Evolutionary conservation across 129 eudicot genomes (phyloP).

Genomic region (Flaveria linearis): DNA sequence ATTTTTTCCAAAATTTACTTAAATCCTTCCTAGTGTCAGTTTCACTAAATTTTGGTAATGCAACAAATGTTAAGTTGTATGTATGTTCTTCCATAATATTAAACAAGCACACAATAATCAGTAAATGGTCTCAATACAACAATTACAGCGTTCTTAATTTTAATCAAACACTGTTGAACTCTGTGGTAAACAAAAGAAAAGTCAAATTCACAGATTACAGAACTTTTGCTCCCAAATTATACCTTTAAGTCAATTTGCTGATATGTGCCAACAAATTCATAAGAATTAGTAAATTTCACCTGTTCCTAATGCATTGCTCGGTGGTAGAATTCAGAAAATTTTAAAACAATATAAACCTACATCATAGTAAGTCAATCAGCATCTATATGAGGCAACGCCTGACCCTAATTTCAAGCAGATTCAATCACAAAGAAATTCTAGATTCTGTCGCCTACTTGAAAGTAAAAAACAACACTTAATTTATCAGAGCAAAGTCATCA

Average conservation of each 20-base stretch:
- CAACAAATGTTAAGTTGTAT: constrained; percentile 11
- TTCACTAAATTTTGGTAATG: background rate
- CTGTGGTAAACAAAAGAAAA: background rate
- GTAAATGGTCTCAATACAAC: background rate
- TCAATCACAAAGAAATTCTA: background rate
- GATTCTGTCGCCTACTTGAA: constrained; percentile 8
- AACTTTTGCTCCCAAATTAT: no score
- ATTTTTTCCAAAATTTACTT: background rate
- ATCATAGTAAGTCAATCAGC: background rate
- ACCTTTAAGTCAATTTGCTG: no score
- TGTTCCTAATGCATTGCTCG: background rate
- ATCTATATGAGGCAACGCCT: constrained; percentile 25
- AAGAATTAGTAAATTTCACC: background rate
- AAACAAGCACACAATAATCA: constrained; percentile 12
- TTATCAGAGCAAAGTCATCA: background rate
- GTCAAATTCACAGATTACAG: no score
- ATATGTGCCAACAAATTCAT: no score
- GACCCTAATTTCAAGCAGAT: constrained; percentile 1
- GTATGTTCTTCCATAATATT: constrained; percentile 3
- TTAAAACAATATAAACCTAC: constrained; percentile 1
- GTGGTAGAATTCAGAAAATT: background rate
- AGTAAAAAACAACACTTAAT: constrained; percentile 10
- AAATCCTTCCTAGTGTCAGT: background rate
- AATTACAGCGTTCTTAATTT: constrained; percentile 3
- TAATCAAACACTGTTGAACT: background rate